Evolutionary conservation across 768 basidiomycete genomes (phyloP), one percentile per base, ranked within the genome.

Genomic region (Tulasnella sp.): DNA sequence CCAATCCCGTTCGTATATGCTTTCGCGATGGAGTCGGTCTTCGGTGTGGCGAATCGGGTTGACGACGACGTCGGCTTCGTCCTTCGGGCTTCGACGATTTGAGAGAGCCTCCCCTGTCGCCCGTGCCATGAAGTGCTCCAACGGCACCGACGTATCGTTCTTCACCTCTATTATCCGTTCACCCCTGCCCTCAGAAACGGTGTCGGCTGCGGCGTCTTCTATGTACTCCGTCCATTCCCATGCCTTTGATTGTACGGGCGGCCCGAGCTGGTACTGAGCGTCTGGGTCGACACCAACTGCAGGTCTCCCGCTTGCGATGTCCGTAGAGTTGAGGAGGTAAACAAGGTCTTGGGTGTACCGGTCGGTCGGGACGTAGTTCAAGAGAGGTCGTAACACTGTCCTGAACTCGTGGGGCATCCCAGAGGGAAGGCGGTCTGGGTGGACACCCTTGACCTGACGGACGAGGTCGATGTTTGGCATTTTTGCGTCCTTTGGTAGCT

Each of bases 141-240:
- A 73, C 32, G 79, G 79, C 11, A 80, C 40, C 5, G 79, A 74
- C 7, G 78, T 67, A 26, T 73, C 75, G 73, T 80, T 80, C 70
- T 35, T 29, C 20, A 77, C 44, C 20, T 71, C 32, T 18, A n/a
- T 26, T 10, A 16, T 4, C 15, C 51, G 42, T 26, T 79, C 61
- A 4, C 75, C 29, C 23, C 39, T 39, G 23, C 23, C 44, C 6
- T 35, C 40, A 4, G 55, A 48, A 32, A 40, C 32, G 5, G 32
- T 23, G 20, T 26, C 75, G 18, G 16, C 18, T 13, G n/a, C 9
- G 26, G 26, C 70, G 10, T 77, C 72, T 61, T 75, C 79, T 5
- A 70, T 51, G 78, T 79, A 74, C n/a, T 79, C 79, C 23, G 70
- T 35, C 79, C 79, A 80, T 40, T 80, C 79, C 79, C 79, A 80